Conservation (phyloP, 225 moss, liverwort and hornwort genomes). For the Marchantia paleacea region DNA sequence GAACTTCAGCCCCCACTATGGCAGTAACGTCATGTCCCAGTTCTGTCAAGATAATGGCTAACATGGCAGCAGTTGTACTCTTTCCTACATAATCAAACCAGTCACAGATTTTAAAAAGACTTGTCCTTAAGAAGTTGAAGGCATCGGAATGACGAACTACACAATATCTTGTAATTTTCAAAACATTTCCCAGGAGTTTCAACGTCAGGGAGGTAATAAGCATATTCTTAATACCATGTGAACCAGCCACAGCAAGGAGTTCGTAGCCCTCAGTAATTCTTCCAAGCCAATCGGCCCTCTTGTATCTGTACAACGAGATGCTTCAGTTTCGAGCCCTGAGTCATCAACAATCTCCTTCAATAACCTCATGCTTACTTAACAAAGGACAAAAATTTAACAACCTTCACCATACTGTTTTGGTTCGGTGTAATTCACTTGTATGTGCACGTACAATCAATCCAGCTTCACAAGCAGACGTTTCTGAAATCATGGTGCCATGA, state of each 20-base stretch:
- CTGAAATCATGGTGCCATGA: too few relatives aligned
- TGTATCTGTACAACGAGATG: constrained; percentile 55
- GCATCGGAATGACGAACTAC: background rate
- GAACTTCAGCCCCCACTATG: constrained; percentile 91
- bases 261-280: constrained; percentile 84
- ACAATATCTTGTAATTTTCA: background rate
- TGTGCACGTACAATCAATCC: too few relatives aligned
- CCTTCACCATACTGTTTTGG: too few relatives aligned
- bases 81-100: constrained; percentile 55
- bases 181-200: background rate
- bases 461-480: too few relatives aligned
- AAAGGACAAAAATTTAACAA: too few relatives aligned
- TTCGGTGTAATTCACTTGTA: background rate
- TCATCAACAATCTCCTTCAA: background rate
- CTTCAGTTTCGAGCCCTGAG: background rate
- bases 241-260: constrained; percentile 79
- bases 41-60: constrained; percentile 57
- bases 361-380: too few relatives aligned
- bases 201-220: too few relatives aligned
- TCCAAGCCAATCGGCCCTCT: constrained; percentile 85
- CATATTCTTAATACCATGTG: constrained; percentile 61
- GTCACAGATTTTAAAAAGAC: background rate
- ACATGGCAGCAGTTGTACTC: constrained; percentile 84
- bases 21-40: constrained; percentile 82
- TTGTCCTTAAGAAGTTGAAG: background rate